Evolutionary conservation across 2,329 filamentous ascomycete genomes (phyloP).

Genomic region (Endocalyx cinctus): DNA sequence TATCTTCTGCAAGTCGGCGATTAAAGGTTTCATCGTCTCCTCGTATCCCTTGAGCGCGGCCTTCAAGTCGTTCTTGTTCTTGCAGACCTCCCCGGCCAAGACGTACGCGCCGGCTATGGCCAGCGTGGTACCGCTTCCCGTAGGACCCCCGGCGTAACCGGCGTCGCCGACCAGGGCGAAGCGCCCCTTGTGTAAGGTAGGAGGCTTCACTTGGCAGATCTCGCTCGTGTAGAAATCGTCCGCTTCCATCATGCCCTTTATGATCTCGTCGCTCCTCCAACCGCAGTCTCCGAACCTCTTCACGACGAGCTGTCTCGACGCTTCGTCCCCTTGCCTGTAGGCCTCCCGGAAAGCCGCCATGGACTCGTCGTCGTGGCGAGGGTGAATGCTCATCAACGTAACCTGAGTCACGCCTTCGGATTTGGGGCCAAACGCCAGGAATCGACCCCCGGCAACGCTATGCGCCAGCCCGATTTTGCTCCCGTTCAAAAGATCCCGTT

Average conservation of each 20-base stretch:
- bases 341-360: constrained; percentile 35
- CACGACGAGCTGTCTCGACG: constrained; percentile 25
- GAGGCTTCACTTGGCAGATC: constrained; percentile 34
- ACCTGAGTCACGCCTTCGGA: constrained; percentile 27
- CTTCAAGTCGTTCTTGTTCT: constrained; percentile 22
- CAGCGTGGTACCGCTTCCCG: constrained; percentile 36
- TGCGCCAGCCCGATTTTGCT: constrained; percentile 31
- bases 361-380: constrained; percentile 20
- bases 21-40: constrained; percentile 30
- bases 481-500: constrained; percentile 32
- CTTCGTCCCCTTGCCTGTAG: constrained; percentile 26
- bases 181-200: constrained; percentile 31
- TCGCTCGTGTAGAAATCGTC: constrained; percentile 36
- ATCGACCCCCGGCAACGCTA: constrained; percentile 33
- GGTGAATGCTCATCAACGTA: constrained; percentile 30
- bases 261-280: constrained; percentile 35
- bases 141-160: constrained; percentile 35
- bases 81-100: constrained; percentile 38
- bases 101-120: constrained; percentile 40
- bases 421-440: constrained; percentile 30
- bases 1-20: constrained; percentile 28
- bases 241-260: constrained; percentile 30
- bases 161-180: constrained; percentile 38
- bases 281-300: constrained; percentile 31
- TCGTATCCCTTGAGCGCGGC: constrained; percentile 32